Base-by-base conservation (phyloP, 2,329 filamentous ascomycete genomes). In the Ophiostoma ulmi region DNA sequence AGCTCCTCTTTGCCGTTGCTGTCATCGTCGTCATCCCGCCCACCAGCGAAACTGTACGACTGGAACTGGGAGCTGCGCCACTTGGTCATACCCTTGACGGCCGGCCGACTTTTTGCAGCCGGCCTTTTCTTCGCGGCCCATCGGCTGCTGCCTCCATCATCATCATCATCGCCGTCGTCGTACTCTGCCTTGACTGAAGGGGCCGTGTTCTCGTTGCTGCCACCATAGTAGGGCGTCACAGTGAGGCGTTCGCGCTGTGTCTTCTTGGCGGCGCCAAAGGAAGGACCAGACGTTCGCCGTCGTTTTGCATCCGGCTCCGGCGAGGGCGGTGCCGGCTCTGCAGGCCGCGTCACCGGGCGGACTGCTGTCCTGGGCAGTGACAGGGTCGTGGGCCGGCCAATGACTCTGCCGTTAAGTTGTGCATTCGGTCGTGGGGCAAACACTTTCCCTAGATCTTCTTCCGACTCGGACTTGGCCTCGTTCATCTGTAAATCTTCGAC, bases 31-130 rank as follows among this genome's bases (percentile, higher is more conserved):
- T 31, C 35, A 1, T 68, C 41, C 3, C 52, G 67, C 10, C 67
- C 72, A n/a, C 68, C 69, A 2, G 31, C 38, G 52, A 75, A 75
- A 39, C 58, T 71, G 64, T 75, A 74, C 5, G 73, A 70, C 63
- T 74, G 73, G 20, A 69, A 72, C 38, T 75, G 74, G 17, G 74
- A 72, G 41, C 70, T 72, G 52, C 74, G 35, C 68, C 72, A 70
- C 55, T 70, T 71, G 14, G 74, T 75, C 73, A 73, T 69, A 38
- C 73, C 74, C 39, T 75, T 75, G 31, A 71, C 44, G 10, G 71
- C 22, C n/a, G 72, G 71, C 66, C 67, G 70, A 52, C 67, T 69
- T 26, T 68, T 66, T 10, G 38, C 38, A 3, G 17, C 44, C 6
- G 44, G 20, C 36, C 17, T 69, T 22, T 35, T 39, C 20, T 69